Base-by-base conservation (phyloP, 352 stramenopile species). In the Pythium pectinolyticum region DNA sequence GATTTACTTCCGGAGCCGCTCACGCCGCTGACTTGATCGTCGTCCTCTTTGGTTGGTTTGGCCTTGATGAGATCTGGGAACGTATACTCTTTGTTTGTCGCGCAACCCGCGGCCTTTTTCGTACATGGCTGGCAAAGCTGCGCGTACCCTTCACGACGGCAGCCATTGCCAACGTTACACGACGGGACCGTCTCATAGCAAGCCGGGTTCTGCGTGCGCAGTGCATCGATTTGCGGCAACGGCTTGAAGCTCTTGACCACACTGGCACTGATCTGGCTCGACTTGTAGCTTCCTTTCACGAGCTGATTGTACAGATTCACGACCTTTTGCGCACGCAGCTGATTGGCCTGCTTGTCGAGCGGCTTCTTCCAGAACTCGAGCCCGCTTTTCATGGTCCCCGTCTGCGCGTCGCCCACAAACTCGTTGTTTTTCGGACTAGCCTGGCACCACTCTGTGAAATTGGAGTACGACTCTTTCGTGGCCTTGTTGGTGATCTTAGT, bases 401-500 rank as follows among this genome's bases (percentile, higher is more conserved):
- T 78, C 31, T 72, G 49, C 9, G 57, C 50, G 50, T 88, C 60
- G 19, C 56, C 60, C 19, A 60, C 51, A 49, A 90, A 92, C 67
- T 89, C 82, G 3, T 84, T 78, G 69, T 92, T 86, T 61, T 79
- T 81, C n/a, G 67, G 63, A 65, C 80, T 79, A 19, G 79, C 76
- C 10, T 73, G 58, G 65, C 83, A 92, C 77, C 80, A 92, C 58
- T 90, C 78, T 0, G 72, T 84, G 59, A 90, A 92, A 54, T 92
- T 88, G 50, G 53, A 53, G 67, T 78, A 92, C 15, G 48, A 47
- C 35, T 74, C 69, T 15, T 58, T 67, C 3, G 84, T 87, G 10
- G 67, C 67, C 0, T 86, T 73, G 68, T 89, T 84, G 17, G 74
- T 64, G 25, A 88, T 76, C 34, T 59, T 70, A 5, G 84, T 93